phyloP scores from a whole-genome alignment of 2,329 filamentous ascomycete species.

The Ceratocystis smalleyi region DNA sequence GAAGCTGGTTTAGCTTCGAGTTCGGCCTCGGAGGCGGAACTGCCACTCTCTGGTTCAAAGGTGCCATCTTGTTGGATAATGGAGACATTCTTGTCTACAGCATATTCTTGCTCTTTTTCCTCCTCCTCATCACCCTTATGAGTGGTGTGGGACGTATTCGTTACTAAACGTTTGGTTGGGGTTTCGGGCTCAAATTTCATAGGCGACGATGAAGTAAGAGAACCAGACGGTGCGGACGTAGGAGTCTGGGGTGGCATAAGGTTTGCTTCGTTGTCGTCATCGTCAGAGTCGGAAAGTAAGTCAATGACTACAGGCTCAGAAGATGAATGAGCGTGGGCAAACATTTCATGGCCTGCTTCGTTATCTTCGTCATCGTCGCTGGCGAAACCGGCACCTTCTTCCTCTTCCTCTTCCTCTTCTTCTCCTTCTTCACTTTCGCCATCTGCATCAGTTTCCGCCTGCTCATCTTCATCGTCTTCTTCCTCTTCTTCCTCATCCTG shows the following conservation, averaged over 20 bases:
- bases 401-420: conserved; percentile 15
- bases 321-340: conserved; percentile 13
- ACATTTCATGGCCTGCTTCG: conserved; percentile 6
- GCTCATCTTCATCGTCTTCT: conserved; percentile 11
- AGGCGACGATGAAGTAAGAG: background rate
- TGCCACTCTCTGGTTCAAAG: background rate
- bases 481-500: conserved; percentile 12
- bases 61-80: conserved; percentile 1
- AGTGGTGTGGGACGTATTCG: background rate
- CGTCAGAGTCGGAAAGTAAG: conserved; percentile 33
- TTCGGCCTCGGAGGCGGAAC: background rate
- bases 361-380: conserved; percentile 4
- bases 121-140: conserved; percentile 6
- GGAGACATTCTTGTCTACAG: conserved; percentile 12
- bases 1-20: background rate
- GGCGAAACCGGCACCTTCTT: background rate
- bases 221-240: background rate
- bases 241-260: background rate
- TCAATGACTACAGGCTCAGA: conserved; percentile 31
- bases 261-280: conserved; percentile 22
- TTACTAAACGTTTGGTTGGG: background rate
- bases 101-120: conserved; percentile 4
- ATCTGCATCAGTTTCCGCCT: conserved; percentile 5
- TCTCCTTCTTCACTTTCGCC: conserved; percentile 17
- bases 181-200: background rate